Evolutionary conservation across 768 basidiomycete species (phyloP), one percentile per base, ranked within the genome.

Genomic region (Strobilomyces echinocephalus): DNA sequence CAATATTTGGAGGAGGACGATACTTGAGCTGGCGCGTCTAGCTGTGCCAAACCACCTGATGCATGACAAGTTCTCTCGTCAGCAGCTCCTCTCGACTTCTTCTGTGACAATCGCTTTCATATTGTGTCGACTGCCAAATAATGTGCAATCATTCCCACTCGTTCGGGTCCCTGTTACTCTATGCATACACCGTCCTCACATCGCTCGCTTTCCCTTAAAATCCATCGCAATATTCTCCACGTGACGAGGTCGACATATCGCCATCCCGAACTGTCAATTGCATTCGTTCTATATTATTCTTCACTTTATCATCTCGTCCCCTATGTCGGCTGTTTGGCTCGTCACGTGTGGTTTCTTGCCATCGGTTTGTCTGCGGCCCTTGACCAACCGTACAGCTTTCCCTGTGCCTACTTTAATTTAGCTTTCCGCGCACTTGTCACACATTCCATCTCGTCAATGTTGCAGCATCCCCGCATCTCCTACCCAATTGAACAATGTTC

Each of bases 261-360:
- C 73, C 74, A 68, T 58, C 68, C 65, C 39, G 39, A 14, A 62
- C 64, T 71, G 64, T 68, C 70, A 63, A 70, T 72, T 72, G 78
- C 77, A 75, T 79, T 80, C 76, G 73, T 82, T 77, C 76, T 81
- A 76, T 82, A 81, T 89, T 88, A 88, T 88, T 88, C 79, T 81
- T 86, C 84, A 85, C 75, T 77, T 87, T 85, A 88, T 83, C 77
- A 72, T 76, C 75, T 74, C 73, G 73, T 76, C 70, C 57, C 61
- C 66, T 61, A 63, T 70, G 69, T 72, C 65, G 73, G 65, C 65
- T 64, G 60, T 63, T 64, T 64, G 67, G 64, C 62, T 57, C 66
- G 69, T 70, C 61, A 58, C 69, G 63, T 63, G 67, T 59, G 64
- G 61, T 65, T 66, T 63, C 56, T 70, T 72, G 66, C 62, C 24